Evolutionary conservation across 2,329 filamentous ascomycete species (phyloP).

Genomic region (Boeremia lycopersici): DNA sequence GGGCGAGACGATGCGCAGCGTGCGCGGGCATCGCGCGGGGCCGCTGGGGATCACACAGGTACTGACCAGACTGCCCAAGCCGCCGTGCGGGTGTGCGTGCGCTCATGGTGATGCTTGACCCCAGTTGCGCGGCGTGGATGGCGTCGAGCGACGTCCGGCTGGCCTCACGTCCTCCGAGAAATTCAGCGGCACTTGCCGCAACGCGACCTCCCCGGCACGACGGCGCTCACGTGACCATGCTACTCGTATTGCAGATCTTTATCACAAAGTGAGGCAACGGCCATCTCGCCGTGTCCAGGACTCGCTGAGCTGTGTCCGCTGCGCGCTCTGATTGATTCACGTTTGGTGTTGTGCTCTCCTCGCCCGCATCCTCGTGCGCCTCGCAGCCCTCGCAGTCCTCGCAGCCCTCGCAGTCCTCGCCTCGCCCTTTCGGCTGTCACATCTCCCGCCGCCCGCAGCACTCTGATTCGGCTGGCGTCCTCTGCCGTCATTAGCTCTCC

Average conservation of each 20-base stretch:
- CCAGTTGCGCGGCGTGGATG: conserved; percentile 35
- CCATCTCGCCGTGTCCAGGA: conserved; percentile 7
- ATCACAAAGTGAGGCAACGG: conserved; percentile 9
- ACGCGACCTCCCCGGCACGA: not conserved
- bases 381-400: not conserved
- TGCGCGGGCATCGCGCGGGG: not conserved
- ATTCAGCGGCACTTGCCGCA: conserved; percentile 25
- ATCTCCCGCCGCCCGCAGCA: conserved; percentile 12
- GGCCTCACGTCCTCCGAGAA: conserved; percentile 25
- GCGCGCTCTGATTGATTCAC: conserved; percentile 1
- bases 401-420: not conserved
- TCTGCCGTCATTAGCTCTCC: conserved; percentile 29
- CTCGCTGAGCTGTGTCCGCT: not conserved
- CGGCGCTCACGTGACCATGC: conserved; percentile 1
- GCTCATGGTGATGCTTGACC: conserved; percentile 61
- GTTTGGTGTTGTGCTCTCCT: not conserved
- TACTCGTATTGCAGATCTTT: conserved; percentile 1
- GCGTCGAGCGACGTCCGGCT: conserved; percentile 16
- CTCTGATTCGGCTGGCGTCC: conserved; percentile 16
- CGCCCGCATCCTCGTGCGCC: not conserved
- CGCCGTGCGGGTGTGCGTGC: conserved; percentile 67
- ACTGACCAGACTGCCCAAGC: conserved; percentile 65
- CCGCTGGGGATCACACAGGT: not conserved
- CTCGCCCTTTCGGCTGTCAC: conserved; percentile 2
- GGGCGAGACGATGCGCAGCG: not conserved